Percentiles rank a stretch among this genome's conserved stretches.
These are phyloP conservation scores for Suillus luteus DNA, from an alignment of 768 basidiomycete genomes.

Conservation along the genomic window DNA sequence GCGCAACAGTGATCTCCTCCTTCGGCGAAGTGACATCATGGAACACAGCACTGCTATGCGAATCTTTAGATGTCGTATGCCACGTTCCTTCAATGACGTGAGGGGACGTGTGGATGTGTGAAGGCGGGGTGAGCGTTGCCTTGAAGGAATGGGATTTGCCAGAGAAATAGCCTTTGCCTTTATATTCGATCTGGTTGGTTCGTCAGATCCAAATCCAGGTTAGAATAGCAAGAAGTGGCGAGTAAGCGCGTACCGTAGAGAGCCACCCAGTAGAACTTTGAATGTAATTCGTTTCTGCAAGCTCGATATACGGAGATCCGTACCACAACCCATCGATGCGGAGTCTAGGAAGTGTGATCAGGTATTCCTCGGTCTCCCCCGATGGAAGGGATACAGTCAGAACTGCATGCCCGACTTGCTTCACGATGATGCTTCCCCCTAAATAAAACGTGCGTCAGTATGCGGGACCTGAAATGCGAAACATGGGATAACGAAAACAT, in stretches of 20 bases:
- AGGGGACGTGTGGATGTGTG: conserved; percentile 42
- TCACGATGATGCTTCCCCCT: conserved; percentile 81
- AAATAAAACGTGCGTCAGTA: conserved; percentile 9
- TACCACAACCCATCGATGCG: conserved; percentile 95
- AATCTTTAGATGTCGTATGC: conserved; percentile 64
- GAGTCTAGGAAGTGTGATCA: conserved; percentile 90
- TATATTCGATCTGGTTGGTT: conserved; percentile 78
- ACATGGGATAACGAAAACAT: conserved; percentile 20
- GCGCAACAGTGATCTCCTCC: conserved; percentile 71
- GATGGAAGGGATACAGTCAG: conserved; percentile 65
- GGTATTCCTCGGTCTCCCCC: conserved; percentile 66
- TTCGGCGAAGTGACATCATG: conserved; percentile 75
- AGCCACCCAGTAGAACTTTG: conserved; percentile 62
- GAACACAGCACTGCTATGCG: conserved; percentile 53
- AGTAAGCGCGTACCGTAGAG: conserved; percentile 42
- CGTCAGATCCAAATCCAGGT: conserved; percentile 39
- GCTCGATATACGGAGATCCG: conserved; percentile 90
- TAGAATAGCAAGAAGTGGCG: not conserved
- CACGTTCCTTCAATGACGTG: conserved; percentile 78
- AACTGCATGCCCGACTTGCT: conserved; percentile 93
- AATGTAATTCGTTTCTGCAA: conserved; percentile 82
- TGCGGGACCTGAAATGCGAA: not conserved
- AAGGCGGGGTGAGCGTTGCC: conserved; percentile 64
- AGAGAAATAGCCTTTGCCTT: conserved; percentile 93
- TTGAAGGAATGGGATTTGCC: conserved; percentile 95